Conservation (phyloP, 495 filamentous ascomycete genomes). For the Penicillium malachiteum region DNA sequence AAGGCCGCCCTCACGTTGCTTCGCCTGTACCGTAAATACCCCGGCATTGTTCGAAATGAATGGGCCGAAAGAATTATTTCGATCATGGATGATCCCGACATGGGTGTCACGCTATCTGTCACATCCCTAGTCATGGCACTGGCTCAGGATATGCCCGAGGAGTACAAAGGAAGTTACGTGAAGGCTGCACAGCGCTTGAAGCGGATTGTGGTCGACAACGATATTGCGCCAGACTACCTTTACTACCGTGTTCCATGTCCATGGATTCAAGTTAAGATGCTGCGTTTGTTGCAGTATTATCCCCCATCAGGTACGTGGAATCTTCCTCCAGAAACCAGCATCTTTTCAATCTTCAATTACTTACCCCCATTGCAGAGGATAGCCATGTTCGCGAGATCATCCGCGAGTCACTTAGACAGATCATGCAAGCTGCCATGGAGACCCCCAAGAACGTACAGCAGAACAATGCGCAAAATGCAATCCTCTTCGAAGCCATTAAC, state of each 20-base stretch:
- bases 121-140: conserved; percentile 96
- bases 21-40: conserved; percentile 90
- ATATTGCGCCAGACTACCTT: conserved; percentile 83
- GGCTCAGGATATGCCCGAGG: conserved; percentile 87
- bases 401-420: conserved; percentile 84
- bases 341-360: conserved; percentile 13
- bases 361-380: conserved; percentile 62
- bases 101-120: conserved; percentile 92
- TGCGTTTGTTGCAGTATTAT: conserved; percentile 92
- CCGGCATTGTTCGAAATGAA: conserved; percentile 88
- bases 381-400: conserved; percentile 89
- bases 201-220: conserved; percentile 82
- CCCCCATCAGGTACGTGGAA: conserved; percentile 76
- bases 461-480: conserved; percentile 98
- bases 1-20: conserved; percentile 97
- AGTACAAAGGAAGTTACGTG: conserved; percentile 90
- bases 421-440: conserved; percentile 85
- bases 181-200: conserved; percentile 90
- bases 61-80: conserved; percentile 98
- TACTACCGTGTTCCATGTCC: conserved; percentile 99
- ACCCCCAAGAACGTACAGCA: conserved; percentile 98
- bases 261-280: conserved; percentile 95
- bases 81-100: conserved; percentile 94
- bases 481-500: conserved; percentile 98
- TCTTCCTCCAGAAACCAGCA: not conserved